Conservation (phyloP, 192 early-diverging fungal genomes). For the Phlyctochytrium bullatum region DNA sequence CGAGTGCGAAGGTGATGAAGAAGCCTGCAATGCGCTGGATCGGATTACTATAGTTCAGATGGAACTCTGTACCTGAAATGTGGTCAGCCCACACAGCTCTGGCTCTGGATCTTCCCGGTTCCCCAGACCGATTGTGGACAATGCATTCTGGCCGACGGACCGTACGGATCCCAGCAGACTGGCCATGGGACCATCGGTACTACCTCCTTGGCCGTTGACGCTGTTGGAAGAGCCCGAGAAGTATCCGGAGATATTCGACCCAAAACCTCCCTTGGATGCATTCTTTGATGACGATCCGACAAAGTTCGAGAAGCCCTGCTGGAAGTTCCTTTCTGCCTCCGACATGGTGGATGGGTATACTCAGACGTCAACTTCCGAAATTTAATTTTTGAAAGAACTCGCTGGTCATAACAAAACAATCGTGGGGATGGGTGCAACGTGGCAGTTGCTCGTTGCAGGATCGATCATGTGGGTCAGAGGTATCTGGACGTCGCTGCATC, state of each 20-base stretch:
- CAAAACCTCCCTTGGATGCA: neutral
- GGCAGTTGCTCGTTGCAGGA: too few species aligned
- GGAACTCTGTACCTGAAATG: constrained; percentile 31
- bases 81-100: constrained; percentile 43
- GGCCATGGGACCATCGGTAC: constrained; percentile 24
- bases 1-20: constrained; percentile 29
- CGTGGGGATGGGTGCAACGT: too few species aligned
- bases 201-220: neutral
- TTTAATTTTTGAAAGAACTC: too few species aligned
- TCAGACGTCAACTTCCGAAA: too few species aligned
- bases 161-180: constrained; percentile 37
- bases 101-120: constrained; percentile 23
- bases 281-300: neutral
- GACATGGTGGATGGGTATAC: too few species aligned
- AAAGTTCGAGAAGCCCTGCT: neutral
- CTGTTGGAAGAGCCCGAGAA: neutral
- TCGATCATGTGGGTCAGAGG: too few species aligned
- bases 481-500: too few species aligned
- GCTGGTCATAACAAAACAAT: too few species aligned
- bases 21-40: constrained; percentile 39
- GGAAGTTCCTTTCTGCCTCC: neutral
- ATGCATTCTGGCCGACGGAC: constrained; percentile 39
- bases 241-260: neutral
- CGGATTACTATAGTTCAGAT: neutral
- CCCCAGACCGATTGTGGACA: constrained; percentile 30